Conservation (phyloP, 805 yeast genomes). For the Candida boidinii region DNA sequence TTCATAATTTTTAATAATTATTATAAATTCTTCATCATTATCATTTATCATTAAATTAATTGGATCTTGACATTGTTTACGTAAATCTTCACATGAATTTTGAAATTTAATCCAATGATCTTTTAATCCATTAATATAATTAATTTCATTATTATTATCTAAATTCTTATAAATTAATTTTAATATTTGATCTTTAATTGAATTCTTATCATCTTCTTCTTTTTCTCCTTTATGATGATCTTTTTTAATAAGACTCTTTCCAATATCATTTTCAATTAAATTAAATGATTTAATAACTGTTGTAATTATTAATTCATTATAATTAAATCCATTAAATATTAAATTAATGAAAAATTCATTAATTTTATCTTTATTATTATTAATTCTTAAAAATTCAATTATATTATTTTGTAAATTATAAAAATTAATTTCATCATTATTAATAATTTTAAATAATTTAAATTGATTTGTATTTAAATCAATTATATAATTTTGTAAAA, state of each 20-base stretch:
- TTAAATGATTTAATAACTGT: slow-evolving; percentile 30
- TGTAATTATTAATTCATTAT: slow-evolving; percentile 37
- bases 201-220: background rate
- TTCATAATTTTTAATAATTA: slow-evolving; percentile 26
- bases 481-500: slow-evolving; percentile 13
- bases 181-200: slow-evolving; percentile 1
- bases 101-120: slow-evolving; percentile 64
- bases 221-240: background rate
- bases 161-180: slow-evolving; percentile 8
- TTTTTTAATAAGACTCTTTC: too few relatives aligned
- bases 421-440: slow-evolving; percentile 3
- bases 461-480: slow-evolving; percentile 1
- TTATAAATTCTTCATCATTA: slow-evolving; percentile 23
- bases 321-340: slow-evolving; percentile 41
- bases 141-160: slow-evolving; percentile 19
- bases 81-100: slow-evolving; percentile 64
- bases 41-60: slow-evolving; percentile 44
- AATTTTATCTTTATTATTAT: slow-evolving; percentile 6
- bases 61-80: slow-evolving; percentile 51
- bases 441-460: slow-evolving; percentile 10
- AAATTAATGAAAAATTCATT: slow-evolving; percentile 33
- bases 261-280: slow-evolving; percentile 14
- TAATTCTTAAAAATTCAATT: slow-evolving; percentile 1
- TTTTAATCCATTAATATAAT: slow-evolving; percentile 27
- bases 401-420: slow-evolving; percentile 7